Evolutionary conservation across 1,139 yeast genomes (phyloP), one percentile per base, ranked within the genome.

Genomic region (Taiozyma onychis): DNA sequence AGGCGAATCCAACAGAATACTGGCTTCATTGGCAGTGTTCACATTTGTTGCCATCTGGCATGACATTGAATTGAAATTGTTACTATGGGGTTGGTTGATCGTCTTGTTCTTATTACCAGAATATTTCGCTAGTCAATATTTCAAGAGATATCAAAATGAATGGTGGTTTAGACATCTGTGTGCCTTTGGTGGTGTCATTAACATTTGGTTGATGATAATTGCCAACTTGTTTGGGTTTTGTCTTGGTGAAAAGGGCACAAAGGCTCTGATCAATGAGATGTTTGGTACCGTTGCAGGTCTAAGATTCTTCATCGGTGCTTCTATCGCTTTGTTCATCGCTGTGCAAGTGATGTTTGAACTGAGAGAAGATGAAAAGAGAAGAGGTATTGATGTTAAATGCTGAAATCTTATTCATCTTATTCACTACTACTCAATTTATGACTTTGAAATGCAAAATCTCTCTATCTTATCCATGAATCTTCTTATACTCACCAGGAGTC

Each of bases 41-140:
- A 84, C 96, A 37, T 95, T 95, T 70, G 99, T 95, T 39, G 99
- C 99, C 3, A 75, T 95, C 32, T 95, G 99, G 99, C 99, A 95
- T 68, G 99, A 95, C 64, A 91, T 95, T 56, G 93, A 93, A 67
- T 76, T 93, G 61, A 83, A 81, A 57, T 71, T 95, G 47, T 71
- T 95, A 48, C 71, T 91, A 55, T 95, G 99, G 99, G 98, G 99
- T 6, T 91, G 98, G 97, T 70, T 89, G 35, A 77, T 93, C 50
- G 97, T 93, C 6, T 57, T 93, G 32, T 91, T 93, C 64, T 76
- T 95, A 50, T 59, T 91, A n/a, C 99, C 99, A 0, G 99, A 95
- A 65, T 76, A 89, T 44, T 62, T 77, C 8, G 85, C 88, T n/a
- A 78, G 89, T 0, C 56, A 59, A 22, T 63, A 61, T 43, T 67